Percentiles rank a stretch among this genome's conserved stretches.
Conservation (phyloP, 2,329 filamentous ascomycete genomes). For the Truncatella angustata region DNA sequence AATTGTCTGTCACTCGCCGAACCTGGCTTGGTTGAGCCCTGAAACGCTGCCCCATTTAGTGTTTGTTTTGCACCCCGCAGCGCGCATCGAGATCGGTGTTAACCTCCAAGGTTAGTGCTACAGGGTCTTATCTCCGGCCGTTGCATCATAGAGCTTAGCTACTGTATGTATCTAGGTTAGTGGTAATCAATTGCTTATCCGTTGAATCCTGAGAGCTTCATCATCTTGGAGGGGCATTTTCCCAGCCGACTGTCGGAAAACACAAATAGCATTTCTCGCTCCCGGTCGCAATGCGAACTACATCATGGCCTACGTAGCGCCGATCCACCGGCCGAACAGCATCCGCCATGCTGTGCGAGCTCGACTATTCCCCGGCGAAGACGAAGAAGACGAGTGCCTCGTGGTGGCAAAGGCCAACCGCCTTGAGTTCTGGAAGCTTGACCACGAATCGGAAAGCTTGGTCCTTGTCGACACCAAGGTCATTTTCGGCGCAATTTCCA, state of each 20-base stretch:
- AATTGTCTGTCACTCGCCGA: no score
- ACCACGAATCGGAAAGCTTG: constrained; percentile 62
- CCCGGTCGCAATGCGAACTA: constrained; percentile 20
- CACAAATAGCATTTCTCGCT: neutral
- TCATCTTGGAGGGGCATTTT: constrained; percentile 2
- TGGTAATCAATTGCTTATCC: constrained; percentile 4
- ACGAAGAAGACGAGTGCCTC: constrained; percentile 80
- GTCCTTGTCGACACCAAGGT: constrained; percentile 58
- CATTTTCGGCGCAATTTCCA: constrained; percentile 82
- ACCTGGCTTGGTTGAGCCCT: no score
- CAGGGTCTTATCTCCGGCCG: constrained; percentile 9
- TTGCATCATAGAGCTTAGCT: constrained; percentile 7
- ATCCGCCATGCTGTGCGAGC: constrained; percentile 84
- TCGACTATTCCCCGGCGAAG: constrained; percentile 68
- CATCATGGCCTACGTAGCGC: constrained; percentile 88
- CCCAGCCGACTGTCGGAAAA: neutral
- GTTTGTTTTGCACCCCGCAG: no score
- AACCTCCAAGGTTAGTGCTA: no score
- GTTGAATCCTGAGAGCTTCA: constrained; percentile 3
- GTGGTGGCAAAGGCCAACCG: constrained; percentile 89
- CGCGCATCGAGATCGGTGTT: no score
- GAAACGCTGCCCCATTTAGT: no score
- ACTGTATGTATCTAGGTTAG: neutral
- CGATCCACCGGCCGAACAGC: constrained; percentile 89
- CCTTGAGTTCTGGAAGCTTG: constrained; percentile 76